Base-by-base conservation (phyloP, 1,139 yeast species). In the Oligophagozyma castellii region DNA sequence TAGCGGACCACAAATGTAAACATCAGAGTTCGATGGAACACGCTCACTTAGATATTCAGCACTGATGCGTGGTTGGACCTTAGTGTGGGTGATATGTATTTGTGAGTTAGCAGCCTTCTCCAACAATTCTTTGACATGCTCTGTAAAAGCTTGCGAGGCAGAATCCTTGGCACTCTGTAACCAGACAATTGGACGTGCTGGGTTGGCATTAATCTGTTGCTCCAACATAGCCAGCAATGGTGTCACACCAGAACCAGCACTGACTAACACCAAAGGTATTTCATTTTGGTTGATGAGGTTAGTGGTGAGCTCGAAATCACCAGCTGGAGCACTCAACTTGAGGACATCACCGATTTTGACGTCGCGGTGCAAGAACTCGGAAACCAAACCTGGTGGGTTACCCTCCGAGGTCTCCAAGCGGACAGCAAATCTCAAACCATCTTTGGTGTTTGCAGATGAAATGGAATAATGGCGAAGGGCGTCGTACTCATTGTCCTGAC, bases 191-290 rank as follows among this genome's bases (percentile, higher is more conserved):
- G 53, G 54, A 36, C 53, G 47, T n/a, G 35, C 25, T 19, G 49
- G 40, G 29, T 48, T 49, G 4, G 26, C 30, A 12, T 23, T 24
- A 13, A 43, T 36, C 35, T 49, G 54, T 11, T 54, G 43, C 39
- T 66, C 67, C 19, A 65, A 44, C 47, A 73, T 66, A 5, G 78
- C 56, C 28, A 72, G 44, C 32, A 71, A 38, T 24, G 84, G 83
- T 2, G 83, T 75, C 33, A 73, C 67, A 38, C 83, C 84, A 38
- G 73, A 72, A 31, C 83, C 84, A 30, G 74, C 78, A 16, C 70
- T 64, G 30, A 71, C 51, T 24, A 73, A 50, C 3, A 69, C 57
- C 14, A 65, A 56, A 15, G 64, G 62, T 13, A 45, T 37, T 13
- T 56, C 55, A 14, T 31, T 37, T 34, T 33, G 48, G 23, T 32